These are phyloP conservation scores for Monosporozyma yasuniensis DNA, from an alignment of 805 yeast genomes.

Conservation along the genomic window DNA sequence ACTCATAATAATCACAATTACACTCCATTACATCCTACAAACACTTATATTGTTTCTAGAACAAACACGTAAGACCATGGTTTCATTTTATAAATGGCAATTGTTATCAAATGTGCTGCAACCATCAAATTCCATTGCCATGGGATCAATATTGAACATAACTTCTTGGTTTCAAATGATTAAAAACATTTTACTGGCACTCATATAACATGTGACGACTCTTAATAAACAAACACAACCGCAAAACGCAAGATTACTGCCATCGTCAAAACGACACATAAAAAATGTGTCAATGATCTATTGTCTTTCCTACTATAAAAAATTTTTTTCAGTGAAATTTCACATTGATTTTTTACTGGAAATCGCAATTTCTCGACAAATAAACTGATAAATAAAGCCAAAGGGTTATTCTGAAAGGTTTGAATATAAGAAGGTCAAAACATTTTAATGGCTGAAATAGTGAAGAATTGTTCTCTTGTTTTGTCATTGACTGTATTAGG, in stretches of 20 bases:
- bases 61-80: neutral
- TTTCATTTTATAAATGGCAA: constrained; percentile 1
- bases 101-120: neutral
- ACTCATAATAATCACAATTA: neutral
- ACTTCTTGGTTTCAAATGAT: neutral
- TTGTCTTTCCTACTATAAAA: too few relatives aligned
- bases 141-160: neutral
- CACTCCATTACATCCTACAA: neutral
- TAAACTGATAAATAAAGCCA: too few relatives aligned
- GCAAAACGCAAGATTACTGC: too few relatives aligned
- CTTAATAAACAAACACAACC: too few relatives aligned
- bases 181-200: neutral
- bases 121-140: neutral
- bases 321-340: too few relatives aligned
- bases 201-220: neutral
- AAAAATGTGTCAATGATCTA: too few relatives aligned
- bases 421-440: neutral
- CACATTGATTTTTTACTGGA: too few relatives aligned
- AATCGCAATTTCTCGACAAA: too few relatives aligned
- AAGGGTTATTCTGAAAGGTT: too few relatives aligned
- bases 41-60: neutral
- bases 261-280: neutral
- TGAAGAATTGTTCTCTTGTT: neutral
- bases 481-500: neutral
- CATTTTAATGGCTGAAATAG: neutral